Evolutionary conservation across 2,329 filamentous ascomycete species (phyloP).

Genomic region (Xylariales sp.): DNA sequence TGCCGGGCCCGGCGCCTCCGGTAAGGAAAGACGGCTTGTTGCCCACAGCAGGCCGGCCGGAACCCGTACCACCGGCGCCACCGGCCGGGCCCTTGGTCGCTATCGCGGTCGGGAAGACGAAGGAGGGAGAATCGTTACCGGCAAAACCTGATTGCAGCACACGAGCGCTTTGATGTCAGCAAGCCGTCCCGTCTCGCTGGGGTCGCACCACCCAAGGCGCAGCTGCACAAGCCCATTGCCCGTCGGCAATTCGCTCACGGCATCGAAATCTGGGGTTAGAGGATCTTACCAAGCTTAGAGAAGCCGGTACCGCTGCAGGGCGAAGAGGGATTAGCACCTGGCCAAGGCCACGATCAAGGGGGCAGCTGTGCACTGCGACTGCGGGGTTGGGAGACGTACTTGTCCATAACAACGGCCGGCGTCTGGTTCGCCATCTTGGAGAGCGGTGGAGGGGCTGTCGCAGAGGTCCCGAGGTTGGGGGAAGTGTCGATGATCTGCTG

Average conservation of each 20-base stretch:
- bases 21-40: conserved; percentile 96
- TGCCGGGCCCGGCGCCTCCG: conserved; percentile 76
- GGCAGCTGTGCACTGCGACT: conserved; percentile 14
- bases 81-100: conserved; percentile 80
- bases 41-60: conserved; percentile 82
- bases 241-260: too few relatives aligned
- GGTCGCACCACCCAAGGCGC: too few relatives aligned
- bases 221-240: too few relatives aligned
- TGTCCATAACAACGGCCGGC: conserved; percentile 99
- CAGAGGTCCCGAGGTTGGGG: conserved; percentile 3
- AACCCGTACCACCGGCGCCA: conserved; percentile 70
- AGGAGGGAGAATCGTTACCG: conserved; percentile 97
- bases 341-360: conserved; percentile 16
- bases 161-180: conserved; percentile 8
- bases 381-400: conserved; percentile 60
- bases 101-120: conserved; percentile 98
- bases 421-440: conserved; percentile 90
- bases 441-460: conserved; percentile 2
- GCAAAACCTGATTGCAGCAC: conserved; percentile 69
- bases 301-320: conserved; percentile 88
- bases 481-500: background rate
- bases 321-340: conserved; percentile 34
- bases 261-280: background rate
- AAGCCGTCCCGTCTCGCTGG: too few relatives aligned
- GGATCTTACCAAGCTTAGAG: conserved; percentile 85